These are phyloP conservation scores for Leonotis leonurus DNA, from an alignment of 257 asterid genomes.

Conservation along the genomic window DNA sequence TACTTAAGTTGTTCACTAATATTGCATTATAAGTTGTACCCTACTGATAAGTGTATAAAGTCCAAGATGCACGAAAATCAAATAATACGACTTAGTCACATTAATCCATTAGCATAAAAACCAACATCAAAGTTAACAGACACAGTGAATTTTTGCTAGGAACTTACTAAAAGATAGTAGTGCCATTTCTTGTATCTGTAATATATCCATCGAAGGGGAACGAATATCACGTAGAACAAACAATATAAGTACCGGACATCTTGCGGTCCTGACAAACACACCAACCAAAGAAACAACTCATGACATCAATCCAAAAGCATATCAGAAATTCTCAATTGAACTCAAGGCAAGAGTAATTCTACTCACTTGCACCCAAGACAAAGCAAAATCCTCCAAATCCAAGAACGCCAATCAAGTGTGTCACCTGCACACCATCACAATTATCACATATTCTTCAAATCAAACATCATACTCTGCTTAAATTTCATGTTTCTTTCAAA, in stretches of 20 bases:
- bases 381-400: constrained; percentile 96
- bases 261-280: constrained; percentile 73
- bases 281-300: constrained; percentile 8
- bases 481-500: background rate
- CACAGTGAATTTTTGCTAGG: background rate
- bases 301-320: background rate
- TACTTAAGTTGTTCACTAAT: background rate
- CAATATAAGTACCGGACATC: constrained; percentile 82
- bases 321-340: background rate
- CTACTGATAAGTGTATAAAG: background rate
- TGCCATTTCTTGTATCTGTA: constrained; percentile 98
- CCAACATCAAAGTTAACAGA: background rate
- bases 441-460: constrained; percentile 10
- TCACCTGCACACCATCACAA: constrained; percentile 46
- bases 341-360: background rate
- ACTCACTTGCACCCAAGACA: constrained; percentile 93
- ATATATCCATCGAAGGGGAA: constrained; percentile 95
- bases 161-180: constrained; percentile 87
- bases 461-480: background rate
- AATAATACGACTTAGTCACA: background rate
- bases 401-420: constrained; percentile 87
- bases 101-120: background rate
- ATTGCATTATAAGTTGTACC: background rate
- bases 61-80: background rate
- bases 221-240: constrained; percentile 77